phyloP scores from a whole-genome alignment of 805 yeast species.

The Yarrowia divulgata region DNA sequence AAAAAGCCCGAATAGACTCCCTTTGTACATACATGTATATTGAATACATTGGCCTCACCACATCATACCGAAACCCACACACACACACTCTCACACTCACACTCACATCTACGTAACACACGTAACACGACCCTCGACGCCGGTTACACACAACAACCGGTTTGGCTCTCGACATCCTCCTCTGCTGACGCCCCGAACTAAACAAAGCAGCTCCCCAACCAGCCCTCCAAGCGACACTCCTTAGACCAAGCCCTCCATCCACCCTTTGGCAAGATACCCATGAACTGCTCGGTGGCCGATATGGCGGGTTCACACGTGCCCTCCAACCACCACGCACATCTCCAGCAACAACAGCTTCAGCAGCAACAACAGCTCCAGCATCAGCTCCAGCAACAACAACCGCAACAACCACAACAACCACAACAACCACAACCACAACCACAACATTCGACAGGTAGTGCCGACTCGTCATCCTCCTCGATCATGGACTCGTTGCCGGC shows the following conservation, averaged over 20 bases:
- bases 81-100: not conserved
- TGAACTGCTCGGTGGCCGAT: constrained; percentile 39
- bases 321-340: constrained; percentile 10
- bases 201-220: not conserved
- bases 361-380: too few species aligned
- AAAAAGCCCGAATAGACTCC: constrained; percentile 29
- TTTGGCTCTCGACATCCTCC: too few species aligned
- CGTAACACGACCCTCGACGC: not conserved
- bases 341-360: too few species aligned
- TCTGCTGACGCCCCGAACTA: too few species aligned
- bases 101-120: not conserved
- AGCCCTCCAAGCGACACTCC: too few species aligned
- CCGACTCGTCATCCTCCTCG: not conserved
- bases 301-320: constrained; percentile 34
- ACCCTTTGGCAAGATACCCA: not conserved
- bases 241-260: not conserved
- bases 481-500: constrained; percentile 20
- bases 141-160: not conserved
- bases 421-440: not conserved
- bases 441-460: not conserved
- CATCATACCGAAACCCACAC: too few species aligned
- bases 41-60: constrained; percentile 34
- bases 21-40: constrained; percentile 24
- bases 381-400: too few species aligned
- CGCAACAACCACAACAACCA: not conserved